Base-by-base conservation (phyloP, 2,329 filamentous ascomycete species). In the Paraconiothyrium sp. region DNA sequence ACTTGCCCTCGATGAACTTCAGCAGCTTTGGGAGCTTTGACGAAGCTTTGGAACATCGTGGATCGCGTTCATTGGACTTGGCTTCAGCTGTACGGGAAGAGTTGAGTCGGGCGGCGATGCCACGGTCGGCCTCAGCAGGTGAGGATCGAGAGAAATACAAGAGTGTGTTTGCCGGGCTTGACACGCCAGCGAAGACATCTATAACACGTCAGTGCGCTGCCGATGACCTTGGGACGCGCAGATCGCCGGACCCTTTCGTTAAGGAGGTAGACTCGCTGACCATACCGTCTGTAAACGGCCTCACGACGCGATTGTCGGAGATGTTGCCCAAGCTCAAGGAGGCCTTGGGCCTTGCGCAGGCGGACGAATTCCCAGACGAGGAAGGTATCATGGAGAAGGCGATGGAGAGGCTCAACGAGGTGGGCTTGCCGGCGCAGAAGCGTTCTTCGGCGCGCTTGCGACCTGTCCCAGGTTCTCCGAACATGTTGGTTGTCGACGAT, bases 1-100 rank as follows among this genome's bases (percentile, higher is more conserved):
- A 78, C 14, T 73, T 84, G 34, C 82, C 82, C 14, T 82, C 80
- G 8, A 74, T 84, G 62, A 80, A 83, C 62, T 84, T 84, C 72
- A 84, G 82, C 61, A 76, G 76, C 49, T 75, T 83, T 56, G 78
- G 80, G 44, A 82, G 79, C 67, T 65, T 84, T 34, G 80, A 81
- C 35, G 80, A 82, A 44, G 81, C 78, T 20, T 67, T 83, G 24
- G 80, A 80, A 14, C 66, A 76, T 27, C 77, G 76, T 9, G 66
- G 74, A 7, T 76, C 76, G 7, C 74, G 77, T 49, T 82, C 81
- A 10, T 65, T 80, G n/a, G 32, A 66, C 47, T 51, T 58, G 22
- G 68, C 65, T 32, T 71, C 71, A 13, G 70, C 70, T 47, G 72
- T 74, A 34, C 71, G 72, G 49, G 72, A 73, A 39, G 74, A 71